Evolutionary conservation across 495 filamentous ascomycete genomes (phyloP), one percentile per base, ranked within the genome.

Genomic region (Penicillium subrubescens): DNA sequence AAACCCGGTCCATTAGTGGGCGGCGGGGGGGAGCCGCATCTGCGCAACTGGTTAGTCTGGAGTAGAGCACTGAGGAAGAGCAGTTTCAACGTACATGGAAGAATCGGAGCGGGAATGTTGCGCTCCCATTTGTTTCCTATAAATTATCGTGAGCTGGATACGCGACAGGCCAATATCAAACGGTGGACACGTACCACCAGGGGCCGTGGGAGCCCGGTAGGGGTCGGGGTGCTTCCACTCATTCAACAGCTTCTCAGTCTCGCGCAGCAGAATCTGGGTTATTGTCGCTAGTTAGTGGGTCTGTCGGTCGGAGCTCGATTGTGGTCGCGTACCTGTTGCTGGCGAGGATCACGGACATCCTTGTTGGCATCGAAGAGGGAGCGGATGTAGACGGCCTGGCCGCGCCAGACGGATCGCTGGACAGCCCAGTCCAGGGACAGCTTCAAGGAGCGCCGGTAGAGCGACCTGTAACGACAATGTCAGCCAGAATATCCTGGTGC

Each of bases 191-290:
- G 68, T 84, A 96, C 95, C 95, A 85, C 95, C 95, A 19, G 95
- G 95, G 14, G 95, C 94, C 19, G 92, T 94, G 8, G 95, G 95
- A 54, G 88, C 85, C 60, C 83, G 77, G 73, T 97, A 98, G 33
- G 94, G 93, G 73, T 99, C 95, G 3, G 95, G 95, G 73, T 99
- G 96, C 77, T 97, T 97, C 93, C 93, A 99, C 69, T 87, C 91
- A 69, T 97, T 88, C 64, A 99, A 77, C 59, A 97, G 71, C 60
- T 89, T 88, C 77, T 98, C 95, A 34, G 96, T 91, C 76, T 97
- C 92, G 65, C 88, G 85, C 51, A 98, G 80, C 54, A 99, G 72
- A 27, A 84, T 86, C 94, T 97, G 31, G 11, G 39, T 60, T 19
- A 7, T 52, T 35, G 15, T 52, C 21, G 8, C 10, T 5, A 15